phyloP scores from a whole-genome alignment of 2,329 filamentous ascomycete species.

The Trichoderma breve region DNA sequence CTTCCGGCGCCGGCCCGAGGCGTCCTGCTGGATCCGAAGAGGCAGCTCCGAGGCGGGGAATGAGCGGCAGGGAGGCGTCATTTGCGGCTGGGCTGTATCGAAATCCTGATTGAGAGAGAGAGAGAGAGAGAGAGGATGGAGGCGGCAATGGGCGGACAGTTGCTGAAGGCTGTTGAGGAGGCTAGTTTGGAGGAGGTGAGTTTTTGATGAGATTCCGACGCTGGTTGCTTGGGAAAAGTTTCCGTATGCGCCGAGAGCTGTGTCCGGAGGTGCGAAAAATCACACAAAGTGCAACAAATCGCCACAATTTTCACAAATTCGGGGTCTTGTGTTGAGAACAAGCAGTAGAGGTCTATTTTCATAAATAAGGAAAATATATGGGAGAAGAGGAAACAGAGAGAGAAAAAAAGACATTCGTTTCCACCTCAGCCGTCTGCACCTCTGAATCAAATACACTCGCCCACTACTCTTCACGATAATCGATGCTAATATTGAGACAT shows the following conservation, averaged over 20 bases:
- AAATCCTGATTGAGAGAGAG: neutral
- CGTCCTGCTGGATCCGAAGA: slow-evolving; percentile 47
- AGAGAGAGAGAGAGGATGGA: slow-evolving; percentile 31
- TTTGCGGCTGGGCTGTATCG: slow-evolving; percentile 28
- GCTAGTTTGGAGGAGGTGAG: slow-evolving; percentile 59
- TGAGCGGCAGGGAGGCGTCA: slow-evolving; percentile 58
- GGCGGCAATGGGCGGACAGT: slow-evolving; percentile 44
- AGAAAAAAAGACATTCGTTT: neutral
- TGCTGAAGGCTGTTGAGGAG: slow-evolving; percentile 57
- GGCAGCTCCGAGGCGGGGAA: slow-evolving; percentile 55
- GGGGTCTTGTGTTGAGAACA: neutral
- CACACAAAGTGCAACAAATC: neutral
- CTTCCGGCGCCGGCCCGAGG: slow-evolving; percentile 53
- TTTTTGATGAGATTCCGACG: slow-evolving; percentile 17
- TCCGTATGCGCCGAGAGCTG: neutral
- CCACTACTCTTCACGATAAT: neutral
- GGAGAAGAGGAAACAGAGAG: neutral
- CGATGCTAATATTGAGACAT: neutral
- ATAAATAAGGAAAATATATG: neutral
- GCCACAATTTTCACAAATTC: neutral
- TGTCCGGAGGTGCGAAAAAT: neutral
- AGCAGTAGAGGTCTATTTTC: neutral
- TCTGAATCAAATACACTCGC: neutral
- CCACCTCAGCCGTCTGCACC: neutral
- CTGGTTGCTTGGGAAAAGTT: neutral